Evolutionary conservation across 2,329 filamentous ascomycete species (phyloP).

Genomic region (Colletotrichum ledebouriae): DNA sequence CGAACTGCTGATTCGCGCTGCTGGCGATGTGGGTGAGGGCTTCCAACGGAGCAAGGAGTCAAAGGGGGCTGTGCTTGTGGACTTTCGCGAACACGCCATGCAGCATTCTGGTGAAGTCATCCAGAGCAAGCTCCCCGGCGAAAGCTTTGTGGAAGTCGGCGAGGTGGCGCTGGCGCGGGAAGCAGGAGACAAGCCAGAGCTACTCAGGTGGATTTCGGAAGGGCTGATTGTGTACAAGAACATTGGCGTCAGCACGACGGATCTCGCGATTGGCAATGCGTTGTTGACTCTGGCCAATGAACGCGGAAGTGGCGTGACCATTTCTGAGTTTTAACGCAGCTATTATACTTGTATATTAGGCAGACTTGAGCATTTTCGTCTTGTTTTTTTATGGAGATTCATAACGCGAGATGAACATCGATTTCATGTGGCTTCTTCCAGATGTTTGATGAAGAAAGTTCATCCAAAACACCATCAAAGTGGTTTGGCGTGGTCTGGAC

Average conservation of each 20-base stretch:
- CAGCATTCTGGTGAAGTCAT: constrained; percentile 77
- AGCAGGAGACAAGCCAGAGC: constrained; percentile 58
- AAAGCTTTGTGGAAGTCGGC: constrained; percentile 68
- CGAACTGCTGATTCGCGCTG: constrained; percentile 61
- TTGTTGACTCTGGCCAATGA: constrained; percentile 48
- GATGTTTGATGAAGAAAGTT: too few relatives aligned
- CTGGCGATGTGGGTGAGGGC: constrained; percentile 22
- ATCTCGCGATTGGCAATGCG: constrained; percentile 49
- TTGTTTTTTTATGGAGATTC: too few relatives aligned
- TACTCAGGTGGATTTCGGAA: constrained; percentile 43
- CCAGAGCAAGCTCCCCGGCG: constrained; percentile 68
- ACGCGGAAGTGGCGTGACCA: neutral
- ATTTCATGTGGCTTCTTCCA: too few relatives aligned
- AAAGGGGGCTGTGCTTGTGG: constrained; percentile 56
- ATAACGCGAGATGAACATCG: too few relatives aligned
- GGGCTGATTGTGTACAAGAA: constrained; percentile 47
- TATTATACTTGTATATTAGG: too few relatives aligned
- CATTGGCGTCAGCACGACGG: constrained; percentile 49
- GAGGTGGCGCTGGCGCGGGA: neutral
- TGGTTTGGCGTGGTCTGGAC: too few relatives aligned
- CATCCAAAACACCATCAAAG: too few relatives aligned
- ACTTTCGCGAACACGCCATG: constrained; percentile 71
- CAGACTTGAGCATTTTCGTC: too few relatives aligned
- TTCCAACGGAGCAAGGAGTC: neutral
- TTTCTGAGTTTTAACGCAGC: neutral